phyloP scores from a whole-genome alignment of 768 basidiomycete genomes.

The Tricholoma bakamatsutake region DNA sequence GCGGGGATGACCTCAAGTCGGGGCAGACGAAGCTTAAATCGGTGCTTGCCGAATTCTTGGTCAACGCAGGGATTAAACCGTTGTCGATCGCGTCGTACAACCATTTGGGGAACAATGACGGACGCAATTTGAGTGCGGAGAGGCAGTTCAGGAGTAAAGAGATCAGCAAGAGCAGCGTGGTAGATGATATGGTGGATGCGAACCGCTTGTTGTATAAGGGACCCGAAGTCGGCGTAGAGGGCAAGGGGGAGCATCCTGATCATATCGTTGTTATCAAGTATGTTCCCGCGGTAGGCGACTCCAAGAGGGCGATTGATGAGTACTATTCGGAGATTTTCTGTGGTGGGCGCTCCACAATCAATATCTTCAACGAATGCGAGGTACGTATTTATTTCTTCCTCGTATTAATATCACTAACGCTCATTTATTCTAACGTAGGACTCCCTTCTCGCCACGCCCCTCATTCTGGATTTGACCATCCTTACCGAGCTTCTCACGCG shows the following conservation, averaged over 20 bases:
- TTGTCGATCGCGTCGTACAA: conserved; percentile 97
- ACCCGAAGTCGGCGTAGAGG: conserved; percentile 48
- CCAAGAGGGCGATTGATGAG: conserved; percentile 98
- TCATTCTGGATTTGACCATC: conserved; percentile 92
- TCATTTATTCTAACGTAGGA: conserved; percentile 44
- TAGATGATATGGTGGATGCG: conserved; percentile 96
- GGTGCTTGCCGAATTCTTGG: conserved; percentile 96
- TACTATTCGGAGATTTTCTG: conserved; percentile 98
- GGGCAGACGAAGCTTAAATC: conserved; percentile 98
- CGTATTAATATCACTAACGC: not conserved
- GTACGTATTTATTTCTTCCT: conserved; percentile 23
- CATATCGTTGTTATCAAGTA: conserved; percentile 98
- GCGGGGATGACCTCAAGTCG: conserved; percentile 96
- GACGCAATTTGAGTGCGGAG: conserved; percentile 85
- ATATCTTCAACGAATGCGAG: conserved; percentile 98
- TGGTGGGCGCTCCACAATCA: conserved; percentile 90
- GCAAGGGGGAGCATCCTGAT: conserved; percentile 95
- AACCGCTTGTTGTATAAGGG: conserved; percentile 90
- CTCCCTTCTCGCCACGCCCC: conserved; percentile 90
- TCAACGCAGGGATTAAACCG: conserved; percentile 98
- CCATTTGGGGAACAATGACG: conserved; percentile 98
- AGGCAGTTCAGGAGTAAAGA: conserved; percentile 97
- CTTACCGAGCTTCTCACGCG: conserved; percentile 93
- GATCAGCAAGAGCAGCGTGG: conserved; percentile 94
- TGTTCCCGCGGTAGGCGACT: conserved; percentile 93